Evolutionary conservation across 352 stramenopile species (phyloP), one percentile per base, ranked within the genome.

Genomic region (Globisporangium ultimum): DNA sequence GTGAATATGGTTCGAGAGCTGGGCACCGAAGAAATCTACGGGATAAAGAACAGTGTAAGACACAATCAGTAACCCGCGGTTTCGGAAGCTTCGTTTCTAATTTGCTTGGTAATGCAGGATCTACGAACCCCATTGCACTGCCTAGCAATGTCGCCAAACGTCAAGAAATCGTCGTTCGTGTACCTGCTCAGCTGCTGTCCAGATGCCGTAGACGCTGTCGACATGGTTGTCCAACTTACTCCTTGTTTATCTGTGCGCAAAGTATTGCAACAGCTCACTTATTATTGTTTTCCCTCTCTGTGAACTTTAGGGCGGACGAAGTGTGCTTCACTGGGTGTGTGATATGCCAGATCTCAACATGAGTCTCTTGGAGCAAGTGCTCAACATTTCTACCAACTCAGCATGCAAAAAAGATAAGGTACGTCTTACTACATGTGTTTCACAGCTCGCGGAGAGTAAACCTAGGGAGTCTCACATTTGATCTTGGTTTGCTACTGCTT

Each of bases 321-420:
- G 66, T 32, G 60, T 80, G 28, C 49, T 91, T 3, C 81, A 91
- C 36, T 89, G 72, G 75, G 43, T 82, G 17, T 88, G 78, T 38
- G 78, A 84, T 13, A 49, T 45, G 13, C 50, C 61, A 4, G 60
- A 67, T 11, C 21, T 83, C 2, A 43, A 84, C 42, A 40, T 57
- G 21, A 53, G 22, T 3, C 17, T 85, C 10, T 50, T 90, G 3
- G 22, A 56, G 14, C 53, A 61, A 13, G 55, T 54, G 38, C 32
- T 56, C n/a, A 54, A 65, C 20, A 43, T 46, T 15, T 46, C 63
- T 17, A 53, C 60, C 42, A 17, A 61, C 20, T 9, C 56, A 45
- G 72, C 74, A 24, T 48, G 22, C 32, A 53, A 66, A 66, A 18
- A 38, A 18, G 60, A 66, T 48, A n/a, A 46, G 46, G 55, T 64